Evolutionary conservation across 1,139 yeast species (phyloP).

Genomic region (Yamadazyma mexicana): DNA sequence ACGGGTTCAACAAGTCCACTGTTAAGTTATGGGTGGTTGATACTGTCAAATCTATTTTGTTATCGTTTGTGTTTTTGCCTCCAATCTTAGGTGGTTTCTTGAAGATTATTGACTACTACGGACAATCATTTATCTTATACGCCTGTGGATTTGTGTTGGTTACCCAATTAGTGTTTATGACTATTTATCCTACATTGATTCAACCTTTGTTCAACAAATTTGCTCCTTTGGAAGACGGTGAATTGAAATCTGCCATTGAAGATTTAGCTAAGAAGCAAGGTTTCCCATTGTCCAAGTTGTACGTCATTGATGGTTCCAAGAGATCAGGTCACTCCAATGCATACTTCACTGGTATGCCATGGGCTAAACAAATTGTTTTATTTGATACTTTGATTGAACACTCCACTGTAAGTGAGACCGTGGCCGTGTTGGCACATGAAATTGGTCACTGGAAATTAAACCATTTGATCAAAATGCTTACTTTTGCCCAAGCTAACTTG

Average conservation of each 20-base stretch:
- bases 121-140: conserved; percentile 78
- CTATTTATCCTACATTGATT: conserved; percentile 76
- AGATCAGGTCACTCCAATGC: conserved; percentile 97
- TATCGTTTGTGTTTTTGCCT: conserved; percentile 61
- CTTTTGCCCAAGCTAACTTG: conserved; percentile 63
- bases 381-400: conserved; percentile 87
- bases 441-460: conserved; percentile 95
- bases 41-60: conserved; percentile 55
- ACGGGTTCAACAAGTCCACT: conserved; percentile 89
- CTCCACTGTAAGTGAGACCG: conserved; percentile 74
- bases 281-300: conserved; percentile 84
- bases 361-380: conserved; percentile 93
- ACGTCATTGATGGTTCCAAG: conserved; percentile 91
- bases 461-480: conserved; percentile 74
- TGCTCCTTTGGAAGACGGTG: conserved; percentile 88
- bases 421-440: conserved; percentile 95
- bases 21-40: conserved; percentile 70
- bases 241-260: conserved; percentile 79
- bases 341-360: conserved; percentile 91
- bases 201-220: conserved; percentile 91
- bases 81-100: conserved; percentile 76
- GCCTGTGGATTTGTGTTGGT: conserved; percentile 69
- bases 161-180: conserved; percentile 72
- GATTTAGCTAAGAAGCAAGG: conserved; percentile 68
- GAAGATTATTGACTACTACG: conserved; percentile 77